Base-by-base conservation (phyloP, 2,329 filamentous ascomycete genomes). In the Leptodontidium sp. region DNA sequence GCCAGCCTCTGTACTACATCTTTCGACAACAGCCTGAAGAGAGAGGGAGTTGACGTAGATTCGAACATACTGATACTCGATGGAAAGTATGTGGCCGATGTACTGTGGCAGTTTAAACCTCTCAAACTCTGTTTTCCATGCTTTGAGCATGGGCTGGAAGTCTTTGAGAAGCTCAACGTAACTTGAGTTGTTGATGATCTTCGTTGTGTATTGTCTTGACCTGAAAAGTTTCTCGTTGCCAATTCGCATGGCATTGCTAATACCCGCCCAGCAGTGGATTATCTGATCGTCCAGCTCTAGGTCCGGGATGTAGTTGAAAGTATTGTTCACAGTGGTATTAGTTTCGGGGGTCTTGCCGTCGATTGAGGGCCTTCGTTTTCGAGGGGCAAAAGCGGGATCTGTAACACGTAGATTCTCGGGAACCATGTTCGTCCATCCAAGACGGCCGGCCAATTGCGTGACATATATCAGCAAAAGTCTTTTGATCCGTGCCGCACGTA, bases 11-110 rank as follows among this genome's bases (percentile, higher is more conserved):
- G 87, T 94, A 7, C 93, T 95, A 81, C 93, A 97, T 69, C 94
- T 89, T 80, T 98, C 95, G 6, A 98, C 93, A 3, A 98, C 94
- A 26, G 96, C 96, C 81, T 99, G 96, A 1, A 99, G 84, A 1
- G 94, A 94, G 1, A 99, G 85, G 0, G 94, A 97, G 79, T 98
- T 98, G 82, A 98, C 88, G 78, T 98, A 98, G 62, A 98, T 92
- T 76, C 95, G 89, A 32, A 95, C 93, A 78, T 98, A 98, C 77
- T 98, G 93, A 77, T 96, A 98, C 82, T 99, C 96, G 73, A 98
- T 98, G 8, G 89, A 91, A 38, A 99, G 84, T 68, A 98, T 94
- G 78, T 94, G 89, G 38, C 87, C 83, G 72, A 89, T 90, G 71
- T 86, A 91, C 26, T 83, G 86, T 2, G 90, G 89, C 64, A 91